Evolutionary conservation across 2,329 filamentous ascomycete species (phyloP).

Genomic region (Colletotrichum zoysiae): DNA sequence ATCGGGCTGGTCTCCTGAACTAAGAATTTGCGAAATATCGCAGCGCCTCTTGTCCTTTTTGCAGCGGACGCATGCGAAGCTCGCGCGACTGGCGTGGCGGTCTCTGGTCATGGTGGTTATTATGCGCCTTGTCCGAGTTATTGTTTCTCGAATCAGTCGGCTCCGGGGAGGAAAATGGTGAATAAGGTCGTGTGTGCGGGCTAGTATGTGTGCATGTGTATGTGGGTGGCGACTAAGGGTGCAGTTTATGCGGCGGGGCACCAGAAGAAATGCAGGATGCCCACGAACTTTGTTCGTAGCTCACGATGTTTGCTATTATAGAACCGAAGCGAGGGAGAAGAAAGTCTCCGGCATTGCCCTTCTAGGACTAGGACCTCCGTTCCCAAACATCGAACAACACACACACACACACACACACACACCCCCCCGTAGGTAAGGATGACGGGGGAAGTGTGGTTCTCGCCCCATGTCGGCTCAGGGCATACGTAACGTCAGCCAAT

Average conservation of each 20-base stretch:
- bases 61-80: conserved; percentile 38
- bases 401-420: not conserved
- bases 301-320: conserved; percentile 25
- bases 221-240: not conserved
- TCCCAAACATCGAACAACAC: not conserved
- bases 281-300: conserved; percentile 10
- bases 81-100: conserved; percentile 37
- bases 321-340: not conserved
- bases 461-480: not conserved
- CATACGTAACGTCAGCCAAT: conserved; percentile 9
- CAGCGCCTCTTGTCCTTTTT: conserved; percentile 39
- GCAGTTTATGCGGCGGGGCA: not conserved
- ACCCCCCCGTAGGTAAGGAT: conserved; percentile 13
- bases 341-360: conserved; percentile 21
- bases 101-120: conserved; percentile 23
- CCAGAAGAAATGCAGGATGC: not conserved
- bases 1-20: conserved; percentile 12
- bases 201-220: not conserved
- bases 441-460: conserved; percentile 17
- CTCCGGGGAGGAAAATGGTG: not conserved
- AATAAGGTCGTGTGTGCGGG: not conserved
- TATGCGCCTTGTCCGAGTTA: not conserved
- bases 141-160: not conserved
- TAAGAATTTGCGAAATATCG: conserved; percentile 34
- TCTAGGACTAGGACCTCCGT: conserved; percentile 21